Evolutionary conservation across 2,329 filamentous ascomycete species (phyloP), one percentile per base, ranked within the genome.

Genomic region (Leptographium galeiforme): DNA sequence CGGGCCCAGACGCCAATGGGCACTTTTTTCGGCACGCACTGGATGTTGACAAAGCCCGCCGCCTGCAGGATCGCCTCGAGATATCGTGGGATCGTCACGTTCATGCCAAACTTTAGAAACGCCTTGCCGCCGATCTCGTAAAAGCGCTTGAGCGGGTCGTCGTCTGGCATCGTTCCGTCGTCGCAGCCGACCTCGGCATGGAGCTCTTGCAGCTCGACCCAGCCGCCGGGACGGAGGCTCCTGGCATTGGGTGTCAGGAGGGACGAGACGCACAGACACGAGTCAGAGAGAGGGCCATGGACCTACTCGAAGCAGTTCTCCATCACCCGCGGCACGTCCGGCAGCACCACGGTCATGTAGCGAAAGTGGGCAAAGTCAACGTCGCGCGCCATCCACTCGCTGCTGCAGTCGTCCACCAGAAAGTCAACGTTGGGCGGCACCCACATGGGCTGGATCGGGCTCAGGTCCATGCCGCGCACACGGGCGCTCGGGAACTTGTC

Each of bases 361-460:
- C 76, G 72, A 1, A 72, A 73, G 60, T 79, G 76, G 44, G 78
- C 73, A 58, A 74, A 77, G 59, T 79, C 75, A 53, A 78, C 68
- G 45, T 51, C 34, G 33, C 33, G 53, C 25, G 25, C 45, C 32
- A 49, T 30, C 51, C 53, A 57, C 10, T 39, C 40, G 13, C 40
- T 34, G 25, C 44, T 49, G 53, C 25, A 51, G 61, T 89, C 84
- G 62, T 88, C 84, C 48, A 89, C 75, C 54, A 81, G 79, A 58
- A 89, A 90, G 57, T 81, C 77, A 12, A 88, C 81, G 58, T 89
- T 90, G 18, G 77, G 75, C 0, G 85, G 85, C 1, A 87, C 81
- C 51, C 76, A 71, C 7, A 69, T 67, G 1, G 82, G 81, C 61
- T 86, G 53, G 33, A 55, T 69, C 10, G 67, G 66, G 12, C 64